Evolutionary conservation across 192 early-diverging fungal species (phyloP).

Genomic region (Radiomyces spectabilis): DNA sequence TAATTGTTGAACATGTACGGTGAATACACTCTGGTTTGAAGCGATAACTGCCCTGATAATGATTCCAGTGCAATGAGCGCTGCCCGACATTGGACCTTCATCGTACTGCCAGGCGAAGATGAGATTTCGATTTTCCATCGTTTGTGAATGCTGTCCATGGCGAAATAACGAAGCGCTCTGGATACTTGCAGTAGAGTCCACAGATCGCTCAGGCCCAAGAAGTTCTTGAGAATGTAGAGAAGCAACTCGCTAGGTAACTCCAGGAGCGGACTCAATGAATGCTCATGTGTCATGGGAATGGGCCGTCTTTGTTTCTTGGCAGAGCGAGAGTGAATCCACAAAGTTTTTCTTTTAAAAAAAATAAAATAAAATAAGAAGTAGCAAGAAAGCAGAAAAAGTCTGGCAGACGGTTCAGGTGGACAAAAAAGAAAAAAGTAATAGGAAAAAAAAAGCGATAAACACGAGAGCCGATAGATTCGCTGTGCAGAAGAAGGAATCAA

Average conservation of each 20-base stretch:
- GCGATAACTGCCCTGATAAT: conserved; percentile 9
- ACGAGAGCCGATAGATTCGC: too few species aligned
- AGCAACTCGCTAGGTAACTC: conserved; percentile 25
- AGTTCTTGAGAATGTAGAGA: conserved; percentile 22
- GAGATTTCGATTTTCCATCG: conserved; percentile 23
- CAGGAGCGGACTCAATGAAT: too few species aligned
- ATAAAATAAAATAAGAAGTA: too few species aligned
- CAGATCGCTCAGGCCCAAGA: conserved; percentile 21
- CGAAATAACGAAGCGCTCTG: conserved; percentile 9
- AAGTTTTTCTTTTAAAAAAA: too few species aligned
- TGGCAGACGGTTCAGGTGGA: too few species aligned
- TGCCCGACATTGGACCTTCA: conserved; percentile 27
- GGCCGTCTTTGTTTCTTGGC: too few species aligned
- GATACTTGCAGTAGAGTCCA: conserved; percentile 23
- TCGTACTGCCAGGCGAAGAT: conserved; percentile 6
- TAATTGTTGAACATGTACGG: neutral
- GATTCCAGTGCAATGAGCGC: conserved; percentile 22
- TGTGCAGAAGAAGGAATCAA: too few species aligned
- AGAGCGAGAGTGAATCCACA: too few species aligned
- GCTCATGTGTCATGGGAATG: too few species aligned
- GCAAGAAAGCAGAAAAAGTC: too few species aligned
- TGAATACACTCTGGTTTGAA: neutral
- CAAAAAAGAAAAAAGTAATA: too few species aligned
- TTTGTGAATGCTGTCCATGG: conserved; percentile 16
- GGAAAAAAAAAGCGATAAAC: too few species aligned